These are phyloP conservation scores for Colletotrichum graminicola DNA, from an alignment of 2,329 filamentous ascomycete genomes.

Conservation along the genomic window DNA sequence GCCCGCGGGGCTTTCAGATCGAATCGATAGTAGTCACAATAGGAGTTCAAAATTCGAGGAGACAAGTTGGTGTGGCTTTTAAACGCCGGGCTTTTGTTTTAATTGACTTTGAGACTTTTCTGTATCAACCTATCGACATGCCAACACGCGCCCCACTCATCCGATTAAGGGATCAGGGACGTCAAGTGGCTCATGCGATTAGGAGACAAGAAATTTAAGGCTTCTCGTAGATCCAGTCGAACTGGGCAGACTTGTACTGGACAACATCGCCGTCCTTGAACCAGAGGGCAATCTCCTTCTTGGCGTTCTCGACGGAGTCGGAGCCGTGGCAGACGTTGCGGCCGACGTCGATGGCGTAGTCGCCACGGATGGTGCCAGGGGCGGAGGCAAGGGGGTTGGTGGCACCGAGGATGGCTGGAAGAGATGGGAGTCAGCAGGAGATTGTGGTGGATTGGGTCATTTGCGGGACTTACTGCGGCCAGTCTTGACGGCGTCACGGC, in stretches of 20 bases:
- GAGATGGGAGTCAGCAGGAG: slow-evolving; percentile 42
- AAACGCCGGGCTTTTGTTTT: slow-evolving; percentile 31
- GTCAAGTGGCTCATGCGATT: slow-evolving; percentile 14
- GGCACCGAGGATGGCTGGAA: slow-evolving; percentile 88
- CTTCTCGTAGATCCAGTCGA: slow-evolving; percentile 99
- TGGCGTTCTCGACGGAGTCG: slow-evolving; percentile 97
- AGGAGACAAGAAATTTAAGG: slow-evolving; percentile 52
- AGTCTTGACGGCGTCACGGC: slow-evolving; percentile 98
- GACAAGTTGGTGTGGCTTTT: slow-evolving; percentile 28
- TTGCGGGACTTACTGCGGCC: slow-evolving; percentile 77
- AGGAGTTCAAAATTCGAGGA: neutral
- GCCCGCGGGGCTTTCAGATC: slow-evolving; percentile 49
- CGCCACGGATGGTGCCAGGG: slow-evolving; percentile 98
- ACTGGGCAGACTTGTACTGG: slow-evolving; percentile 85
- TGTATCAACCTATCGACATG: slow-evolving; percentile 34
- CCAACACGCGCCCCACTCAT: slow-evolving; percentile 17
- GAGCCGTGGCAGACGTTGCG: slow-evolving; percentile 99
- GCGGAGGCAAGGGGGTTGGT: slow-evolving; percentile 97
- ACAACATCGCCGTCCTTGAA: slow-evolving; percentile 91
- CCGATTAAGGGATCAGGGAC: neutral
- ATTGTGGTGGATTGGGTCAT: neutral
- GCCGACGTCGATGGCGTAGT: slow-evolving; percentile 84
- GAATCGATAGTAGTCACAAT: slow-evolving; percentile 44
- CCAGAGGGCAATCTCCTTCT: slow-evolving; percentile 99
- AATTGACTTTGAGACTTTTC: slow-evolving; percentile 40